Evolutionary conservation across 495 filamentous ascomycete species (phyloP).

Genomic region (Penicillium parvum): DNA sequence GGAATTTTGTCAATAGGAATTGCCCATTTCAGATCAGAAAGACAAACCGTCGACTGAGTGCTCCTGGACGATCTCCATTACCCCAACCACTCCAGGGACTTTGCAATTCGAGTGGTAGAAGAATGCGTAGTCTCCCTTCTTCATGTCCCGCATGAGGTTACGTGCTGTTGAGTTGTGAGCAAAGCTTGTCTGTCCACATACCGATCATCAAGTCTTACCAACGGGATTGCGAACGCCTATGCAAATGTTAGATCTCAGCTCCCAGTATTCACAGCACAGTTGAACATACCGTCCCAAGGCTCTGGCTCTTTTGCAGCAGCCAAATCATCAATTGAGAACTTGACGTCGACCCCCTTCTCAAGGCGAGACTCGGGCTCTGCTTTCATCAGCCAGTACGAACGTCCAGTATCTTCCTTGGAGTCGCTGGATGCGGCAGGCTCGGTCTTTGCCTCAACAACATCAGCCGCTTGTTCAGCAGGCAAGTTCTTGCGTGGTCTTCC

Average conservation of each 20-base stretch:
- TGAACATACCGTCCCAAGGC: slow-evolving; percentile 73
- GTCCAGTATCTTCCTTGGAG: slow-evolving; percentile 17
- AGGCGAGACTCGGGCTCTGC: slow-evolving; percentile 84
- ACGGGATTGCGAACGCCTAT: slow-evolving; percentile 55
- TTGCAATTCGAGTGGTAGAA: slow-evolving; percentile 98
- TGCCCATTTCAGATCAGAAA: too few relatives aligned
- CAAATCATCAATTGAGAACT: slow-evolving; percentile 93
- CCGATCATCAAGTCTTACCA: slow-evolving; percentile 34
- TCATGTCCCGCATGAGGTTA: slow-evolving; percentile 88
- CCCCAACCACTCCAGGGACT: slow-evolving; percentile 82
- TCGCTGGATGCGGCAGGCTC: slow-evolving; percentile 8
- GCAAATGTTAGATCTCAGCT: slow-evolving; percentile 13
- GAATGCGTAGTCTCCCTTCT: slow-evolving; percentile 84
- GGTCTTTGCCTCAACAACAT: slow-evolving; percentile 7
- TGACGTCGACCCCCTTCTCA: slow-evolving; percentile 81
- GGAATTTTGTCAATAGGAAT: slow-evolving; percentile 6
- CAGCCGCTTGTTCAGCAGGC: slow-evolving; percentile 10
- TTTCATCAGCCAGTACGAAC: slow-evolving; percentile 87
- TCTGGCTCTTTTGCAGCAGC: slow-evolving; percentile 64
- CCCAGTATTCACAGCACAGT: not conserved
- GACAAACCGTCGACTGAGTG: slow-evolving; percentile 73
- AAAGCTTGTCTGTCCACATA: slow-evolving; percentile 4
- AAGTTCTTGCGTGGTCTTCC: slow-evolving; percentile 27
- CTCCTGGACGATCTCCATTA: slow-evolving; percentile 87
- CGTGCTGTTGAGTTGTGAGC: slow-evolving; percentile 48